A percentile compares a stretch with the other conserved stretches of the same genome.
Conservation (phyloP, 106 monocot species). For the Triglochin maritima region DNA sequence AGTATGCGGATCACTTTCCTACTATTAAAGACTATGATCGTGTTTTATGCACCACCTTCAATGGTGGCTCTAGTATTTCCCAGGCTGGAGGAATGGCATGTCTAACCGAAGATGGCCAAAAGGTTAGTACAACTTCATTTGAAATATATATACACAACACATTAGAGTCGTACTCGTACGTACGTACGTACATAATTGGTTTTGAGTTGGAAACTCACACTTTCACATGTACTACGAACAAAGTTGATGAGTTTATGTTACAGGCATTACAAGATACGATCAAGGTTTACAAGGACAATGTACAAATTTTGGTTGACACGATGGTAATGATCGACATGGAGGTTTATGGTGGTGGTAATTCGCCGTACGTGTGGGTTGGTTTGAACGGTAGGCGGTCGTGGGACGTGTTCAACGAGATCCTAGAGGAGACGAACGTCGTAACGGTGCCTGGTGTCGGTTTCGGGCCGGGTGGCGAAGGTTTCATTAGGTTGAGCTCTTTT, state of each 20-base stretch:
- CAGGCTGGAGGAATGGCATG: constrained; percentile 76
- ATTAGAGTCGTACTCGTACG: no score
- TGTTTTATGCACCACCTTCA: constrained; percentile 73
- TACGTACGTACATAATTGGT: no score
- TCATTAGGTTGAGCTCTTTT: constrained; percentile 59
- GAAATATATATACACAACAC: no score
- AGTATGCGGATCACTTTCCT: constrained; percentile 37
- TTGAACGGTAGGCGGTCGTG: constrained; percentile 66
- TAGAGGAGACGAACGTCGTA: constrained; percentile 60
- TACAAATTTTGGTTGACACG: constrained; percentile 32
- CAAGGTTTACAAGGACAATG: constrained; percentile 48
- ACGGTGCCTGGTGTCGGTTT: constrained; percentile 72
- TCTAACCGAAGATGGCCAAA: constrained; percentile 41
- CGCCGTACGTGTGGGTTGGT: constrained; percentile 78
- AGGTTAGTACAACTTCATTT: constrained; percentile 18
- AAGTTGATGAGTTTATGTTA: not conserved
- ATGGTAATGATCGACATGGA: constrained; percentile 40
- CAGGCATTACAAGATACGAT: constrained; percentile 40
- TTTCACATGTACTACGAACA: no score
- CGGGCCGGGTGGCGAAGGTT: constrained; percentile 78
- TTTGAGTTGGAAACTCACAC: no score
- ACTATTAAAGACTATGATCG: constrained; percentile 58
- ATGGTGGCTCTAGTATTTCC: constrained; percentile 73
- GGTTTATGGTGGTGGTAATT: constrained; percentile 53
- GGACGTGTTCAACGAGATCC: constrained; percentile 72